A percentile compares a stretch with the other conserved stretches of the same genome.
phyloP scores from a whole-genome alignment of 345 rosid species.

The Euphorbia tirucalli region DNA sequence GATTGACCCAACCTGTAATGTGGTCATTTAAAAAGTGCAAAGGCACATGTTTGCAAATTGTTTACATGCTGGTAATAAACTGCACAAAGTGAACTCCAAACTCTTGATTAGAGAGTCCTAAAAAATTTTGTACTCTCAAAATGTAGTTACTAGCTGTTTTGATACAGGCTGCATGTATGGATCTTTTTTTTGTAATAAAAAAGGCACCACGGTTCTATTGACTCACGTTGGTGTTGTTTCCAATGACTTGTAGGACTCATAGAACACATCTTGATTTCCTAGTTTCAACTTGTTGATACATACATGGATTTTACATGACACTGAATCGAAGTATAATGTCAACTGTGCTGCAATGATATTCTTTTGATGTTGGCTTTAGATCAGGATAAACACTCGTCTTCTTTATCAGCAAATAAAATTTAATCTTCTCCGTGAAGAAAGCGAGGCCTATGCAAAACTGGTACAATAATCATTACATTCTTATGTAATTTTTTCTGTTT shows the following conservation, averaged over 20 bases:
- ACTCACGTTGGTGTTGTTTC: too few species aligned
- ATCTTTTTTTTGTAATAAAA: too few species aligned
- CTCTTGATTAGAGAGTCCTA: too few species aligned
- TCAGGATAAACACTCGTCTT: slow-evolving; percentile 94
- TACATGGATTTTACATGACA: not conserved
- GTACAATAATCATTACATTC: slow-evolving; percentile 34
- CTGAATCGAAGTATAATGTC: not conserved
- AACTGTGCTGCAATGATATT: slow-evolving; percentile 5
- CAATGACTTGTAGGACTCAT: too few species aligned
- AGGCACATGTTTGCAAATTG: not conserved
- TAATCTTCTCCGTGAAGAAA: slow-evolving; percentile 96
- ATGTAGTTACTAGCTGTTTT: too few species aligned
- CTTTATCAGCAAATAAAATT: slow-evolving; percentile 98
- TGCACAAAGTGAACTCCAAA: not conserved
- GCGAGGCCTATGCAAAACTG: slow-evolving; percentile 99
- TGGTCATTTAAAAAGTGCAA: not conserved
- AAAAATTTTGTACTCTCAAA: too few species aligned
- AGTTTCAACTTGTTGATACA: too few species aligned
- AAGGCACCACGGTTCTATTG: too few species aligned
- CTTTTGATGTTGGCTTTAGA: slow-evolving; percentile 51
- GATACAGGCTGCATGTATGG: too few species aligned
- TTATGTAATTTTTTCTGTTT: not conserved
- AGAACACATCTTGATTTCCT: too few species aligned
- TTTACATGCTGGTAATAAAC: not conserved
- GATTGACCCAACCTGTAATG: too few species aligned